phyloP scores from a whole-genome alignment of 2,329 filamentous ascomycete genomes.

The Erysiphe pulchra region DNA sequence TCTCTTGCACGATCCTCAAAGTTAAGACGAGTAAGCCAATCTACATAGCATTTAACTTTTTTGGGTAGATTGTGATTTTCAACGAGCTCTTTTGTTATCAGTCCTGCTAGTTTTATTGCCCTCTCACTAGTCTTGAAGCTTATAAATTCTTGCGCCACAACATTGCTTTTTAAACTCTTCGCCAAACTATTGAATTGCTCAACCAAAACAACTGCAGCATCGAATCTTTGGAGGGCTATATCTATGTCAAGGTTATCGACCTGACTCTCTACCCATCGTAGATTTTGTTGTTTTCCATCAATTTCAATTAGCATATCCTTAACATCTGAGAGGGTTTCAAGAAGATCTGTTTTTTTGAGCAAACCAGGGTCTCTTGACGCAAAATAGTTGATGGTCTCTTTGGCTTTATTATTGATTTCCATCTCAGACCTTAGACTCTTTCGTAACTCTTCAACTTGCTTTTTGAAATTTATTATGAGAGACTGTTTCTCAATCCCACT shows the following conservation, averaged over 20 bases:
- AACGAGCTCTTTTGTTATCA: conserved; percentile 53
- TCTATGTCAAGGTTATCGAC: conserved; percentile 93
- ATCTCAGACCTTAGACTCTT: conserved; percentile 67
- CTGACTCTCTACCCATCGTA: conserved; percentile 85
- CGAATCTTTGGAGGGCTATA: conserved; percentile 73
- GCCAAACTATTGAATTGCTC: conserved; percentile 66
- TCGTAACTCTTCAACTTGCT: conserved; percentile 74
- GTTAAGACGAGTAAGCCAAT: conserved; percentile 64
- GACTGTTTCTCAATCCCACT: conserved; percentile 56
- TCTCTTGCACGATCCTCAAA: conserved; percentile 78
- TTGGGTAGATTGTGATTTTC: conserved; percentile 52
- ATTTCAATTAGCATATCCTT: conserved; percentile 86
- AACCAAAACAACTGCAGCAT: conserved; percentile 57
- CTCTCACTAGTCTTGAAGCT: conserved; percentile 74
- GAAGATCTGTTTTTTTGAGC: conserved; percentile 52
- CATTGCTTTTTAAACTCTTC: conserved; percentile 59
- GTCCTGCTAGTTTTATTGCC: conserved; percentile 46
- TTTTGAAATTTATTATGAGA: conserved; percentile 70
- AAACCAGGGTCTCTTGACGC: conserved; percentile 52
- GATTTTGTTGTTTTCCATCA: conserved; percentile 85
- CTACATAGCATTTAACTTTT: conserved; percentile 57
- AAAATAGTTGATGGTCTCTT: conserved; percentile 69
- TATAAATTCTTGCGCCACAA: conserved; percentile 75
- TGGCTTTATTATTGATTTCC: conserved; percentile 61
- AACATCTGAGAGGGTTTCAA: conserved; percentile 53